phyloP scores from a whole-genome alignment of 192 early-diverging fungal species.

The Entomortierella beljakovae region DNA sequence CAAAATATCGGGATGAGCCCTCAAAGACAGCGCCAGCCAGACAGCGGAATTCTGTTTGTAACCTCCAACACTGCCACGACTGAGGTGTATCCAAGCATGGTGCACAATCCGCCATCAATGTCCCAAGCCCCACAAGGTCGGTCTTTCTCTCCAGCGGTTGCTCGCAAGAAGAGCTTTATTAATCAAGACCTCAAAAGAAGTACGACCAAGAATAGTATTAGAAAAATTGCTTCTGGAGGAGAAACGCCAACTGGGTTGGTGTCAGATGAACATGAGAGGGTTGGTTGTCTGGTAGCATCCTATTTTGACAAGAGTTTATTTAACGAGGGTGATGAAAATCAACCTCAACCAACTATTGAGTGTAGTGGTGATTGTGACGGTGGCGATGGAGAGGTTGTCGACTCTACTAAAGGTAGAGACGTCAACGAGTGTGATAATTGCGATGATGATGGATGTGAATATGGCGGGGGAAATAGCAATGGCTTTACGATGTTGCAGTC shows the following conservation, averaged over 20 bases:
- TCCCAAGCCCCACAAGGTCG: background rate
- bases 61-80: slow-evolving; percentile 15
- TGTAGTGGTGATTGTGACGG: background rate
- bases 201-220: background rate
- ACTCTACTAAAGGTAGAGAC: no score
- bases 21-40: slow-evolving; percentile 10
- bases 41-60: slow-evolving; percentile 50
- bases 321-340: slow-evolving; percentile 3
- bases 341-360: no score
- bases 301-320: no score
- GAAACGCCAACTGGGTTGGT: background rate
- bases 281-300: slow-evolving; percentile 22
- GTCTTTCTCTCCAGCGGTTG: background rate
- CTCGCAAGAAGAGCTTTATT: background rate
- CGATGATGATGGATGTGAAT: background rate
- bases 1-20: background rate
- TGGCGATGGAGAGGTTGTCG: slow-evolving; percentile 7
- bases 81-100: slow-evolving; percentile 18
- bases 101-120: slow-evolving; percentile 7
- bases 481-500: slow-evolving; percentile 30
- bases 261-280: background rate
- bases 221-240: background rate
- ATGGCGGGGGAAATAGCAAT: background rate
- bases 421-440: background rate
- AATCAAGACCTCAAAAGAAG: slow-evolving; percentile 2